phyloP scores from a whole-genome alignment of 257 asterid genomes.

The Knoxia roxburghii region DNA sequence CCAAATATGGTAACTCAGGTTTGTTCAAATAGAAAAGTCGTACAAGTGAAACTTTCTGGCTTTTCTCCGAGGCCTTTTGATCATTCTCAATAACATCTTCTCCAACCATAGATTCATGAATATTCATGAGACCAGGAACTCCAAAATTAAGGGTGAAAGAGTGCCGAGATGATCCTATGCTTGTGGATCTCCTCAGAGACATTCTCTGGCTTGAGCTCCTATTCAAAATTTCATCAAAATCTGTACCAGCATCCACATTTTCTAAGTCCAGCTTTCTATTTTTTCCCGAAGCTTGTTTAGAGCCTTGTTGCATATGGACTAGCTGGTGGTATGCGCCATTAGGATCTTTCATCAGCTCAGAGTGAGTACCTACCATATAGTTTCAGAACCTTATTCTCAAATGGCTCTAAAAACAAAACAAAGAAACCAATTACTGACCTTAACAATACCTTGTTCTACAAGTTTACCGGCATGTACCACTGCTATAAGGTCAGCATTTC shows the following conservation, averaged over 20 bases:
- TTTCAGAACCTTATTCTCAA: neutral
- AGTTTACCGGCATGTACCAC: constrained; percentile 66
- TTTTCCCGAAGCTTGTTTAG: constrained; percentile 25
- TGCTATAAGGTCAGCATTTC: constrained; percentile 78
- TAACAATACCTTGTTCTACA: constrained; percentile 54
- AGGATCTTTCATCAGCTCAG: constrained; percentile 51
- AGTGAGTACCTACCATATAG: constrained; percentile 55
- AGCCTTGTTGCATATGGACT: constrained; percentile 59
- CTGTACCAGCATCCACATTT: constrained; percentile 16
- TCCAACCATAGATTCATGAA: constrained; percentile 24
- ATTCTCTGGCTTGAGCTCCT: constrained; percentile 47
- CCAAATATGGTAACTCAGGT: constrained; percentile 51
- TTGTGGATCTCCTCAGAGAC: constrained; percentile 42
- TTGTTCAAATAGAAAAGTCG: constrained; percentile 59
- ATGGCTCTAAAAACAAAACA: neutral
- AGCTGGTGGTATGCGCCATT: constrained; percentile 71
- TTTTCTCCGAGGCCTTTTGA: constrained; percentile 15
- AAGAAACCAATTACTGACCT: neutral
- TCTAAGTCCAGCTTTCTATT: constrained; percentile 8
- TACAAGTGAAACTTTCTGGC: constrained; percentile 34
- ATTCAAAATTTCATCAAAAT: constrained; percentile 33
- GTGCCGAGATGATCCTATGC: constrained; percentile 52
- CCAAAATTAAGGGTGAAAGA: constrained; percentile 39
- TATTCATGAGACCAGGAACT: constrained; percentile 31
- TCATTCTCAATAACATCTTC: constrained; percentile 23